Evolutionary conservation across 1,284 basidiomycete species (phyloP).

Genomic region (Phellinidium pouzarii): DNA sequence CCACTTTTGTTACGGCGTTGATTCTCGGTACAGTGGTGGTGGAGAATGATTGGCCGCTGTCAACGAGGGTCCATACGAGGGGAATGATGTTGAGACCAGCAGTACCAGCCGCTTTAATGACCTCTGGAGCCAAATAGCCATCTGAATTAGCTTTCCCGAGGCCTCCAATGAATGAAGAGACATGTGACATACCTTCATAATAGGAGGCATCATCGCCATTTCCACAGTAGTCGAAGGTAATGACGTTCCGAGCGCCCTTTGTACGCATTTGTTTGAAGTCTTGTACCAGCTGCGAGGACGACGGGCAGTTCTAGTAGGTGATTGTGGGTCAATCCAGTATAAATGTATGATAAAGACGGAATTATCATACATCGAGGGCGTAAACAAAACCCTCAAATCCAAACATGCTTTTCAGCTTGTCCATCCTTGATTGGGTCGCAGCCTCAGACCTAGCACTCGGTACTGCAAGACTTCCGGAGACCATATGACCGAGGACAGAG

Average conservation of each 20-base stretch:
- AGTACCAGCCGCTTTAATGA: slow-evolving; percentile 8
- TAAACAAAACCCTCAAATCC: slow-evolving; percentile 18
- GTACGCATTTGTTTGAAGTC: slow-evolving; percentile 15
- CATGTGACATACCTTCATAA: slow-evolving; percentile 4
- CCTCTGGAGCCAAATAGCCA: not conserved
- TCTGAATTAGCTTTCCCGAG: not conserved
- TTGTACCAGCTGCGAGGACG: not conserved
- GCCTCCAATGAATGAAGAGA: not conserved
- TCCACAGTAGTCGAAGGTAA: slow-evolving; percentile 16
- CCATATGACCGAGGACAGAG: not conserved
- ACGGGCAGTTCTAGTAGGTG: slow-evolving; percentile 10
- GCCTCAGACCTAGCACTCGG: not conserved
- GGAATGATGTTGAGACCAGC: slow-evolving; percentile 16
- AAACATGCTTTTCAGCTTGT: slow-evolving; percentile 18
- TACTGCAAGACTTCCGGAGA: not conserved
- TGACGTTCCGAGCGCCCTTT: slow-evolving; percentile 15
- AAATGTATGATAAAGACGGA: not conserved
- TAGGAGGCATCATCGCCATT: slow-evolving; percentile 11
- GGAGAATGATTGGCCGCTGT: slow-evolving; percentile 10
- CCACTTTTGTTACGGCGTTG: slow-evolving; percentile 13
- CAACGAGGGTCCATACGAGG: slow-evolving; percentile 13
- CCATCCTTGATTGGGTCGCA: slow-evolving; percentile 7
- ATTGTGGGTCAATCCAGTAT: not conserved
- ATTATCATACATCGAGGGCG: slow-evolving; percentile 16
- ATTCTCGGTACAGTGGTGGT: slow-evolving; percentile 11